Evolutionary conservation across 192 early-diverging fungal species (phyloP), one percentile per base, ranked within the genome.

Genomic region (Coemansia brasiliensis): DNA sequence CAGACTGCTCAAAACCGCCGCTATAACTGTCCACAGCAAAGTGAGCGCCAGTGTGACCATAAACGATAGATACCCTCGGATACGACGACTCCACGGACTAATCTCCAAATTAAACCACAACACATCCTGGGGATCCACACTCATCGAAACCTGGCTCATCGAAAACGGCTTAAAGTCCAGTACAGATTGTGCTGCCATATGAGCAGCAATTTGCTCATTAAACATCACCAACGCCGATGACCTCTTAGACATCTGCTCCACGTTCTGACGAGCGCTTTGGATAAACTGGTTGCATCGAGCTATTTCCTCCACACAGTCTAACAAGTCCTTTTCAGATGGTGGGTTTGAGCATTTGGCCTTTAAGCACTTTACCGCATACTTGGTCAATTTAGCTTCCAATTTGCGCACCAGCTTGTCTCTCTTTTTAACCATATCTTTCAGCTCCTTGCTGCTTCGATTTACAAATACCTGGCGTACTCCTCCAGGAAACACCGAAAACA

Each of bases 181-280:
- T 0, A 90, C 76, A 1, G 76, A 73, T 43, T 87, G 85, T 11
- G 85, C 83, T 15, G 92, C 92, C 71, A 91, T 85, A 32, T 96
- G 92, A 1, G 94, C 87, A 0, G 85, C 84, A 24, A 88, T 78
- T 44, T 88, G 84, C 44, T 79, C 69, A 44, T 85, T 82, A 65
- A 96, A 96, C 67, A 90, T 82, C 15, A 96, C 83, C 69, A 96
- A 91, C 4, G 91, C 92, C 22, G 90, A 86, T 18, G 84, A 81
- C 52, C 82, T 56, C 11, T 75, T 69, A 16, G 48, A 52, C 42
- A 73, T 58, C 3, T 49, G n/a, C 38, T 57, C 48, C 4, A 57
- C 26, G 1, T 72, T 25, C 20, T 75, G 32, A 53, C 79, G 74
- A 1, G 57, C 55, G 12, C 74, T 40, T 0, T 69, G 55, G 11